These are phyloP conservation scores for Syncephalastrum monosporum DNA, from an alignment of 371 early-diverging fungal genomes.

Conservation along the genomic window DNA sequence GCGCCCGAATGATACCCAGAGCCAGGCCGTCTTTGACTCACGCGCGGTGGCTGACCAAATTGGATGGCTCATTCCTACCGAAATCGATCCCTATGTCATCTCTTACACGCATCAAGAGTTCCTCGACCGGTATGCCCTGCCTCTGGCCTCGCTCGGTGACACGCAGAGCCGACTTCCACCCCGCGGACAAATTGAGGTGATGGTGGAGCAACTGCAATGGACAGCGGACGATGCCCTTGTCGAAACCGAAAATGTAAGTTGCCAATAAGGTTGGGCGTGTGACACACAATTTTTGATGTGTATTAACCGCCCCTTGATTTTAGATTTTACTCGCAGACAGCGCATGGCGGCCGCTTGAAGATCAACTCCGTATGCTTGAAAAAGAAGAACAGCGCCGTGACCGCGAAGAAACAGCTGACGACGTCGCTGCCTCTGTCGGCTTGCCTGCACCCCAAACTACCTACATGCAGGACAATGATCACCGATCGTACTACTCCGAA, in stretches of 20 bases:
- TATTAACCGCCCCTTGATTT: not conserved
- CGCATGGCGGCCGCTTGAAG: constrained; percentile 74
- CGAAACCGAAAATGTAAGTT: constrained; percentile 58
- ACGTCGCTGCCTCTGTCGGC: constrained; percentile 27
- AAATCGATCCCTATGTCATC: constrained; percentile 61
- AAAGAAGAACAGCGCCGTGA: constrained; percentile 46
- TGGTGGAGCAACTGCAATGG: constrained; percentile 69
- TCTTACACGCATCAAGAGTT: constrained; percentile 63
- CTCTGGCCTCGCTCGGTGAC: constrained; percentile 40
- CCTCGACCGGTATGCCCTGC: constrained; percentile 65
- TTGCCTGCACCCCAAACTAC: constrained; percentile 26
- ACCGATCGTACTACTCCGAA: constrained; percentile 69
- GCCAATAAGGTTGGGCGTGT: no score
- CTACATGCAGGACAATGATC: constrained; percentile 43
- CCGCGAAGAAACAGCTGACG: constrained; percentile 14
- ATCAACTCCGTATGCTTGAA: constrained; percentile 51
- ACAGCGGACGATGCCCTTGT: constrained; percentile 60
- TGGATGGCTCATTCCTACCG: constrained; percentile 44
- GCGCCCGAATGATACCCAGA: constrained; percentile 62
- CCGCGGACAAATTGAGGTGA: constrained; percentile 57
- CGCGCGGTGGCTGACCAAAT: constrained; percentile 62
- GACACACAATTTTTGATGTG: no score
- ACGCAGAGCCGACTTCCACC: constrained; percentile 42
- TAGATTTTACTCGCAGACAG: constrained; percentile 72
- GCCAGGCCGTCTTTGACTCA: constrained; percentile 53